A percentile compares a stretch with the other conserved stretches of the same genome.
These are phyloP conservation scores for Pichia nanzhaoensis DNA, from an alignment of 805 yeast species.

Conservation along the genomic window DNA sequence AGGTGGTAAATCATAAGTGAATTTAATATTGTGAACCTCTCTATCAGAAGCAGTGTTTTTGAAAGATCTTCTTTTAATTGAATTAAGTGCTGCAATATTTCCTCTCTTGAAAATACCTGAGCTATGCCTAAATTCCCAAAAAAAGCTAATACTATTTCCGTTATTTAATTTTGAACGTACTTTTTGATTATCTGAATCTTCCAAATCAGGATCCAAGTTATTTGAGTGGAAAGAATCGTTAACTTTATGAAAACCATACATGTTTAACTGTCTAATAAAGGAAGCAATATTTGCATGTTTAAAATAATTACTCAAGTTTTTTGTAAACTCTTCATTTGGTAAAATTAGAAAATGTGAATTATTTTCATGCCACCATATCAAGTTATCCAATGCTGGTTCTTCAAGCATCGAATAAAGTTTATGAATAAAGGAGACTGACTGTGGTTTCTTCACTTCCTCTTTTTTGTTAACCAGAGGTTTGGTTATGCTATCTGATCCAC, in stretches of 20 bases:
- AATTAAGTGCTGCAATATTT: constrained; percentile 62
- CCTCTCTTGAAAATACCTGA: constrained; percentile 76
- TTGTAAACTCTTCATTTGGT: constrained; percentile 83
- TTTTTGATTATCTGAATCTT: constrained; percentile 1
- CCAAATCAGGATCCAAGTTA: neutral
- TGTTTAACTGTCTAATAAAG: constrained; percentile 71
- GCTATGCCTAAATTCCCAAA: constrained; percentile 88
- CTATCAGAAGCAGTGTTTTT: constrained; percentile 26
- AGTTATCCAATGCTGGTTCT: constrained; percentile 59
- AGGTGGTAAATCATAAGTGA: constrained; percentile 10
- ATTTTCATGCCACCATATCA: constrained; percentile 78
- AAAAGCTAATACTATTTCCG: constrained; percentile 3
- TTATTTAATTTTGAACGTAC: neutral
- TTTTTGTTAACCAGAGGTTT: too few species aligned
- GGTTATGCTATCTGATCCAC: too few species aligned
- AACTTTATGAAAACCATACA: constrained; percentile 80
- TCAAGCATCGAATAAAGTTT: constrained; percentile 88
- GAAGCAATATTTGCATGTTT: constrained; percentile 78
- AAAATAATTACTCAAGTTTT: constrained; percentile 60
- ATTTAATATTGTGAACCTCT: constrained; percentile 25
- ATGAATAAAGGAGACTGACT: constrained; percentile 60
- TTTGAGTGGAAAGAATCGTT: constrained; percentile 35
- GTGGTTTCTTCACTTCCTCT: constrained; percentile 9
- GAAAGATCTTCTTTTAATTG: constrained; percentile 69
- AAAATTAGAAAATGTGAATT: constrained; percentile 65